phyloP scores from a whole-genome alignment of 1,284 basidiomycete genomes.

The Singerocomus rubriflavus region DNA sequence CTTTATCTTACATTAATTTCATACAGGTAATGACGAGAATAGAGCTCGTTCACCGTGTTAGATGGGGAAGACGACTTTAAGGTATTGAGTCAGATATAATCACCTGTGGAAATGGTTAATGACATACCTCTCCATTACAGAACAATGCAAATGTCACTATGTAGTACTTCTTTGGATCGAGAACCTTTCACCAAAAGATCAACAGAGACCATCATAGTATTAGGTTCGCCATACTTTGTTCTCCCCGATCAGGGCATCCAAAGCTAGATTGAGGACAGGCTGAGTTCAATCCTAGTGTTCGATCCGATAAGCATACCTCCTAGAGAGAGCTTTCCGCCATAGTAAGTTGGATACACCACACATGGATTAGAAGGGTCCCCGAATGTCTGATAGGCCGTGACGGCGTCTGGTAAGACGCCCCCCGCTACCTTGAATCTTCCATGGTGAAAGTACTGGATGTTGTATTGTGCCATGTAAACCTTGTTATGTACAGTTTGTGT shows the following conservation, averaged over 20 bases:
- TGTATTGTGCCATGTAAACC: slow-evolving; percentile 9
- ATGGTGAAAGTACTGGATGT: slow-evolving; percentile 20
- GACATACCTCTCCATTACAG: slow-evolving; percentile 52
- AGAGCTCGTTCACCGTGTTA: slow-evolving; percentile 10
- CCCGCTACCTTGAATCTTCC: slow-evolving; percentile 23
- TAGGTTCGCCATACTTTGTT: slow-evolving; percentile 36
- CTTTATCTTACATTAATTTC: slow-evolving; percentile 26
- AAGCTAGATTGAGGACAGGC: slow-evolving; percentile 33
- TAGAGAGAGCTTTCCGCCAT: slow-evolving; percentile 23
- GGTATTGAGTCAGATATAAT: neutral
- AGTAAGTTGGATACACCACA: slow-evolving; percentile 19
- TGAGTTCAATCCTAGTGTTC: neutral
- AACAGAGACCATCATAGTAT: neutral
- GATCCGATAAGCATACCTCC: slow-evolving; percentile 10
- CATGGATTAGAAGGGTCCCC: slow-evolving; percentile 23
- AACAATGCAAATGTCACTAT: slow-evolving; percentile 54
- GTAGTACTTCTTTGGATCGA: slow-evolving; percentile 50
- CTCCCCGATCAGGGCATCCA: slow-evolving; percentile 45
- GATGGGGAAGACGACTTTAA: slow-evolving; percentile 17
- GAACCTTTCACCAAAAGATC: slow-evolving; percentile 29
- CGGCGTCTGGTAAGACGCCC: slow-evolving; percentile 22
- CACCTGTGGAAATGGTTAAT: neutral
- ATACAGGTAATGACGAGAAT: slow-evolving; percentile 2
- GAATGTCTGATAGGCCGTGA: slow-evolving; percentile 22
- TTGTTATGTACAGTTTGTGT: neutral